These are phyloP conservation scores for Chenopodium album DNA, from an alignment of 148 eudicot species.

Conservation along the genomic window DNA sequence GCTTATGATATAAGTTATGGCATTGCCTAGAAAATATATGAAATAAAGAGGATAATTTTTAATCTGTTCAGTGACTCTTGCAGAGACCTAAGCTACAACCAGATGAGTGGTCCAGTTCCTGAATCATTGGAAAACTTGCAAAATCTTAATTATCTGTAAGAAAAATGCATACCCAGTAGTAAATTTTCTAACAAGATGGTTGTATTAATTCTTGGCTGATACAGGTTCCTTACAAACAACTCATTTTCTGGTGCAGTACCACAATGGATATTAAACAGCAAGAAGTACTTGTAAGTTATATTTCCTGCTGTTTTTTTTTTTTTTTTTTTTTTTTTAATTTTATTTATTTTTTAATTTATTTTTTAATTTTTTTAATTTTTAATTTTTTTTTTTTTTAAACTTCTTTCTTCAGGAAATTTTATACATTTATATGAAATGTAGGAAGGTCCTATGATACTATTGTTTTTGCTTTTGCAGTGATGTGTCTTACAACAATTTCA, in stretches of 20 bases:
- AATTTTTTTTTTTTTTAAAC: background rate
- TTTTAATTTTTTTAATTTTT: too few species aligned
- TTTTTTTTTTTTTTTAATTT: too few species aligned
- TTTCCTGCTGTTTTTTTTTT: background rate
- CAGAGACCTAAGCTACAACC: conserved; percentile 65
- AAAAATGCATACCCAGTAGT: background rate
- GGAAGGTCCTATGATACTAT: background rate
- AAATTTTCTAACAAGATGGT: background rate
- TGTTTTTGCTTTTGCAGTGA: conserved; percentile 47
- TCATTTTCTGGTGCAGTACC: conserved; percentile 57
- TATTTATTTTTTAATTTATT: too few species aligned
- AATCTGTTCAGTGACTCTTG: conserved; percentile 4
- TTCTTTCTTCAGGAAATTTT: background rate
- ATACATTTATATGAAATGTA: background rate
- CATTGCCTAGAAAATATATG: background rate
- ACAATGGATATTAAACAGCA: conserved; percentile 40
- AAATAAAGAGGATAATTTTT: background rate
- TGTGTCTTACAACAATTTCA: conserved; percentile 70
- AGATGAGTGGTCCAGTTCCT: conserved; percentile 46
- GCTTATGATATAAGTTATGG: background rate
- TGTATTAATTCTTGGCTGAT: background rate
- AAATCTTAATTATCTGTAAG: conserved; percentile 33
- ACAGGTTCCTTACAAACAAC: conserved; percentile 61
- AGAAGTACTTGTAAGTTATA: conserved; percentile 34
- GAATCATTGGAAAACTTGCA: conserved; percentile 24